These are phyloP conservation scores for Crithidia sp. DNA, from an alignment of 208 protist genomes.

Conservation along the genomic window DNA sequence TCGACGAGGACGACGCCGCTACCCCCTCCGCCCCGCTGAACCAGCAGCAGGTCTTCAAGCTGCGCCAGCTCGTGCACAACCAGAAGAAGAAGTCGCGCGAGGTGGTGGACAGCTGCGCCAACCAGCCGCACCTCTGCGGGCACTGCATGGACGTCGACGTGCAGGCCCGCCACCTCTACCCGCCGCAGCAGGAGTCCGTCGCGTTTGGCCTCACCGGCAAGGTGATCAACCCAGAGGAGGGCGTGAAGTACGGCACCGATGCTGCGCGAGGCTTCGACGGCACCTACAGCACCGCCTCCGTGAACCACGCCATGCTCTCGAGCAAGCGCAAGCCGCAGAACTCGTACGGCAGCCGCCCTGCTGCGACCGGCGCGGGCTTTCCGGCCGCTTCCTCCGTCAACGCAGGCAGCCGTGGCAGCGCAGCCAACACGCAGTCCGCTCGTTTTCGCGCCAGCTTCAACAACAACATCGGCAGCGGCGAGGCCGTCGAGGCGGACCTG, in stretches of 20 bases:
- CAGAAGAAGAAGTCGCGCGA: conserved; percentile 74
- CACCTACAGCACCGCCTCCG: conserved; percentile 40
- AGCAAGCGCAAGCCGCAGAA: conserved; percentile 30
- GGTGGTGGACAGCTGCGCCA: conserved; percentile 50
- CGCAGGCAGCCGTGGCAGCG: background rate
- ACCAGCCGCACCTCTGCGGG: conserved; percentile 68
- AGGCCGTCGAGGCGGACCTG: conserved; percentile 49
- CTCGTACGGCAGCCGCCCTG: conserved; percentile 76
- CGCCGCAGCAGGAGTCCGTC: conserved; percentile 42
- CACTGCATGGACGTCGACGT: conserved; percentile 80
- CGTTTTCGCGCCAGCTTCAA: conserved; percentile 53
- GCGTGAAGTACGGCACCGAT: conserved; percentile 53
- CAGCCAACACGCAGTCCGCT: conserved; percentile 16
- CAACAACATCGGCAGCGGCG: conserved; percentile 57
- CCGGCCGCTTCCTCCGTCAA: conserved; percentile 41
- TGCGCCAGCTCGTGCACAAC: conserved; percentile 67
- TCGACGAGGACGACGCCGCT: conserved; percentile 37
- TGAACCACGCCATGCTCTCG: conserved; percentile 34
- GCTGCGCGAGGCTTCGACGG: conserved; percentile 39
- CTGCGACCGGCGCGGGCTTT: conserved; percentile 82
- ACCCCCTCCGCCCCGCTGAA: conserved; percentile 38
- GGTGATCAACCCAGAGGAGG: conserved; percentile 64
- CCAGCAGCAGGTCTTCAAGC: conserved; percentile 50
- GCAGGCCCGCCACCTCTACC: conserved; percentile 64
- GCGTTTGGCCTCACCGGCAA: conserved; percentile 57